Evolutionary conservation across 2,329 filamentous ascomycete genomes (phyloP), one percentile per base, ranked within the genome.

Genomic region (Colletotrichum tropicale): DNA sequence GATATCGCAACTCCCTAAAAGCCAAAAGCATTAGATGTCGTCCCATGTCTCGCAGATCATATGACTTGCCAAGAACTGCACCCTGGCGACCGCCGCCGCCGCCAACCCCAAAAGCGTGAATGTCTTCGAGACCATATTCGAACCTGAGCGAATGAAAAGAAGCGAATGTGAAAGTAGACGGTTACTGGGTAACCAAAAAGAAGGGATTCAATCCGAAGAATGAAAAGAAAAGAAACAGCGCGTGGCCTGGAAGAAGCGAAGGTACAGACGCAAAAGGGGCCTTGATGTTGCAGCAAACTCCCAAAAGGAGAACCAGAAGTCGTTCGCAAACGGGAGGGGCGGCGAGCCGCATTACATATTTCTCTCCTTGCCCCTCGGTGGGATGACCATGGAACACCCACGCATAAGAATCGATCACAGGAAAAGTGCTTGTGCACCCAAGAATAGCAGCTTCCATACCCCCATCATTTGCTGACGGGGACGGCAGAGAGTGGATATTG

Each of bases 1-100:
- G 87, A 84, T 70, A 89, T 86, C 28, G 86, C 86, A 9, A 89
- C 85, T 60, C 87, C 85, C 74, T 76, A 21, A 5, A 52, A 28
- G 26, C 2, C 18, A 5, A 28, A 28, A 48, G 18, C 16, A 32
- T 76, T 75, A 75, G 71, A 48, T 8, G 9, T 48, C 66, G 3
- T 76, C 71, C 24, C 65, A 76, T 71, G 18, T 74, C 26, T 30
- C 36, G 71, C 52, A 62, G 36, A 71, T 61, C 48, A 52, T 26
- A 8, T 21, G 30, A 75, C 74, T 76, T 71, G 62, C 74, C 74
- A 76, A 67, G 62, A 76, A 75, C 66, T 76, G 74, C 71, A 76
- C 74, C 71, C 61, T 76, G 18, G 74, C 74, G 52, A 61, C 60
- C 18, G 66, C 71, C 21, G 71, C 74, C 30, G 71, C 74, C 66